phyloP scores from a whole-genome alignment of 768 basidiomycete genomes.

The Mrakia frigida region DNA sequence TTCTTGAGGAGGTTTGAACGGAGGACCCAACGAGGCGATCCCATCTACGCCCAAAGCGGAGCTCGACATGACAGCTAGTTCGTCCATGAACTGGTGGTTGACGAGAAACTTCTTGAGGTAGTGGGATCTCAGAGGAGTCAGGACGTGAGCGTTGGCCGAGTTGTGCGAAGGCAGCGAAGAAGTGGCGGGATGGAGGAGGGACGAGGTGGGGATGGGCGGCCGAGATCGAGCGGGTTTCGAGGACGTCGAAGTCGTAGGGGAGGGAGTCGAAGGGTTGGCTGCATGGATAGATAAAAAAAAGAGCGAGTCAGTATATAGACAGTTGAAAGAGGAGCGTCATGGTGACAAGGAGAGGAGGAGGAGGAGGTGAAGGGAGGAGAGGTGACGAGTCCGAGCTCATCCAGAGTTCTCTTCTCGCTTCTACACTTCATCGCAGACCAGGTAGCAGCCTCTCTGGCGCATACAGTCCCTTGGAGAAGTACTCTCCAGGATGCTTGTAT shows the following conservation, averaged over 20 bases:
- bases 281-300: background rate
- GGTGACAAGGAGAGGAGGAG: background rate
- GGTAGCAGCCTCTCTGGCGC: too few species aligned
- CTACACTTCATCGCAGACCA: too few species aligned
- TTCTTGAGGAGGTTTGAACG: constrained; percentile 57
- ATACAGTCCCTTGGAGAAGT: too few species aligned
- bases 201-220: constrained; percentile 32
- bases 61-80: constrained; percentile 61
- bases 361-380: background rate
- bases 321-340: background rate
- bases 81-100: constrained; percentile 73
- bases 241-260: too few species aligned
- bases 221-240: background rate
- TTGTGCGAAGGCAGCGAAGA: constrained; percentile 30
- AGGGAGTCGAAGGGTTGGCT: background rate
- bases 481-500: too few species aligned
- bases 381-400: background rate
- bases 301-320: background rate
- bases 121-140: constrained; percentile 87
- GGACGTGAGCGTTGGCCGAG: constrained; percentile 38
- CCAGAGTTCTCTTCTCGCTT: background rate
- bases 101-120: constrained; percentile 97
- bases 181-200: constrained; percentile 30
- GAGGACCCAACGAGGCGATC: constrained; percentile 80
- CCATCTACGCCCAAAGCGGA: constrained; percentile 47